A percentile compares a stretch with the other conserved stretches of the same genome.
Conservation (phyloP, 208 protist species). For the Wallacemonas sp. region DNA sequence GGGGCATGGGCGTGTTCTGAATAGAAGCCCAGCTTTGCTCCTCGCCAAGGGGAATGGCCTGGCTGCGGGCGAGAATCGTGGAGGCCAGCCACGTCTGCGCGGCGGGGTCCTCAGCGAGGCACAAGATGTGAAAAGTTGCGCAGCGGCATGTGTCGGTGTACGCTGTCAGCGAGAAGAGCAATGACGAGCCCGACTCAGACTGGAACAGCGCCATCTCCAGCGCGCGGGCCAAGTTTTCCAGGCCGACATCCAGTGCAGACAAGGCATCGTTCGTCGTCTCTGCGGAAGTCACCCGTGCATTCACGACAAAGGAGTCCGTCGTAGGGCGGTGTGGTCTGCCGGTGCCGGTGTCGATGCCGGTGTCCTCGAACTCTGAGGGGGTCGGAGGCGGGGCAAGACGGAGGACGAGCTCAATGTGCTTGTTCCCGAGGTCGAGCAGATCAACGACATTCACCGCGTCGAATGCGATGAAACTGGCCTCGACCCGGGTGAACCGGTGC, state of each 20-base stretch:
- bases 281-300: slow-evolving; percentile 49
- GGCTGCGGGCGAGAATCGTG: slow-evolving; percentile 62
- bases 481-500: slow-evolving; percentile 67
- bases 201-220: slow-evolving; percentile 58
- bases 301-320: slow-evolving; percentile 65
- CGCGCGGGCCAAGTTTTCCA: slow-evolving; percentile 73
- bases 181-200: slow-evolving; percentile 71
- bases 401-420: slow-evolving; percentile 67
- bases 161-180: slow-evolving; percentile 79
- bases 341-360: slow-evolving; percentile 7
- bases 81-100: slow-evolving; percentile 74
- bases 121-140: slow-evolving; percentile 77
- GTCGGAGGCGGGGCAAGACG: slow-evolving; percentile 53
- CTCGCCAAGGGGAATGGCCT: slow-evolving; percentile 54
- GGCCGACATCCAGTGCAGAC: slow-evolving; percentile 74
- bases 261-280: slow-evolving; percentile 79
- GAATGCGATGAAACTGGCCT: slow-evolving; percentile 81
- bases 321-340: slow-evolving; percentile 20
- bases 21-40: slow-evolving; percentile 73
- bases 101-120: slow-evolving; percentile 71
- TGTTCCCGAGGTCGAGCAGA: slow-evolving; percentile 78
- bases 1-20: slow-evolving; percentile 75
- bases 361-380: slow-evolving; percentile 53
- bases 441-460: slow-evolving; percentile 71
- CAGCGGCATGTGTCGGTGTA: slow-evolving; percentile 71